Base-by-base conservation (phyloP, 2,329 filamentous ascomycete genomes). In the Apiospora arundinis region DNA sequence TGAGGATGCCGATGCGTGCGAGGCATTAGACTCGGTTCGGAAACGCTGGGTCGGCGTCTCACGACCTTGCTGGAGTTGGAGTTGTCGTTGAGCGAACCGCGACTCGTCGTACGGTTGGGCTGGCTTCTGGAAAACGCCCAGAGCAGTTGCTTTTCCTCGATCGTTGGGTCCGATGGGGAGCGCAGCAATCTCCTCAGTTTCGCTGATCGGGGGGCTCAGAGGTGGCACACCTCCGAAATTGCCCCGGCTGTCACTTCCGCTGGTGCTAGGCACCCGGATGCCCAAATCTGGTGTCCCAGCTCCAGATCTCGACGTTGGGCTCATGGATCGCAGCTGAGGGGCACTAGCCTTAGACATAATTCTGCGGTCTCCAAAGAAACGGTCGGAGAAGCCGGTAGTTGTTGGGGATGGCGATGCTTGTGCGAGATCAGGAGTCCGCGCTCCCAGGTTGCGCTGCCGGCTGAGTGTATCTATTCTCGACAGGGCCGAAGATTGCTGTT, bases 401-500 rank as follows among this genome's bases (percentile, higher is more conserved):
- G 83, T 81, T 16, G 89, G 82, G 18, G 89, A 86, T 42, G 88
- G 81, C 12, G 84, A 77, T 70, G 82, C 81, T 70, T 84, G 80
- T 49, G 81, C 75, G 16, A 84, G 71, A 75, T 92, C 82, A 0
- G 87, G 86, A 1, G 89, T 90, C 42, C 87, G 82, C 25, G 84
- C 82, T 40, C 86, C 80, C 32, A 85, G 77, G 18, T 85, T 85
- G 21, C 90, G 87, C 74, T 92, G 91, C 71, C 91, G 89, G 37
- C 91, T 91, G 68, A 97, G 84, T 0, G 91, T 95, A 76, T 97
- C 95, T 56, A 97, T 88, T 52, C 94, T 89, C n/a, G 90, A 91
- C 74, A 96, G 82, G 0, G 93, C 90, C 2, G 93, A 93, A 3
- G 89, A 88, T 77, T 95, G 94, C 75, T 96, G 92, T 70, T 95